Evolutionary conservation across 108 stramenopile genomes (phyloP), one percentile per base, ranked within the genome.

Genomic region (Skeletonema potamos): DNA sequence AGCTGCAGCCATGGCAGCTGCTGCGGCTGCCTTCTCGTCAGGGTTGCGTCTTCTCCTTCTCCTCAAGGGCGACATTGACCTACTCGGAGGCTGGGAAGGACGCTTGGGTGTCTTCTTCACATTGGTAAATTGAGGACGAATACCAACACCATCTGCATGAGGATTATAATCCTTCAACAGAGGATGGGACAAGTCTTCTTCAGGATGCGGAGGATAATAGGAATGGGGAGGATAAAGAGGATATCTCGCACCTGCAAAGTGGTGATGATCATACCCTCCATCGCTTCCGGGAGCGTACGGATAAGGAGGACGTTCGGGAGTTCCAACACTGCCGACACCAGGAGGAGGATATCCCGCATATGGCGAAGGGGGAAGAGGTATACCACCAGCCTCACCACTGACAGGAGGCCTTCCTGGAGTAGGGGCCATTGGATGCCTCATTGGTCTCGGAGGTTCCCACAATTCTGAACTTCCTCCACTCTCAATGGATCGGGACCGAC

Each of bases 221-320:
- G 48, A 20, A 51, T 51, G 48, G 1, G 22, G 22, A 51, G 48
- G 48, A 51, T 51, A 51, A 51, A 1, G 48, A 51, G 22, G 20
- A 51, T 51, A 51, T 22, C 48, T 51, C 8, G 20, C 48, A 9
- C 48, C 22, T 51, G 7, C 48, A 22, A 9, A 20, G 22, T 15
- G 8, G 48, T 20, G 48, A 51, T 22, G 22, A 51, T 51, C 48
- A 51, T 51, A 51, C 48, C 48, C 48, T 22, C 39, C 39, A 41
- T 15, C 39, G n/a, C 39, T 41, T 41, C 39, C 39, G 3, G 22
- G 2, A 51, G 48, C 48, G 9, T 51, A 51, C 22, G 48, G 17
- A 51, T 51, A 51, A 51, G 48, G 48, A 51, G 48, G 48, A 24
- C 22, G 48, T n/a, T 51, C 48, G 6, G 48, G 48, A 51, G 48